A percentile compares a stretch with the other conserved stretches of the same genome.
phyloP scores from a whole-genome alignment of 2,329 filamentous ascomycete genomes.

The Elsinoe necatrix region DNA sequence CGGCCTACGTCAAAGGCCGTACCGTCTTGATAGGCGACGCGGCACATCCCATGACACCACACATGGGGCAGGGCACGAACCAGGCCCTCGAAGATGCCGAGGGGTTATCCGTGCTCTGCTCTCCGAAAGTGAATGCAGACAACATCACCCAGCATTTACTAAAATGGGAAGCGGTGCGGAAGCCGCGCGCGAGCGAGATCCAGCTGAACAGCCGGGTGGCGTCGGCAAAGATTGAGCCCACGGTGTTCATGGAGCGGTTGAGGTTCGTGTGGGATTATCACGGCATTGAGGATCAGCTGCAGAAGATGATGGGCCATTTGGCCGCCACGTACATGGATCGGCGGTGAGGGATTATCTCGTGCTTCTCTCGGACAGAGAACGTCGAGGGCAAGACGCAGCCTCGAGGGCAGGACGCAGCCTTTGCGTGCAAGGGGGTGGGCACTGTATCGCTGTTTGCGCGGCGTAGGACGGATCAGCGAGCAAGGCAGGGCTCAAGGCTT shows the following conservation, averaged over 20 bases:
- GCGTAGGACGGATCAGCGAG: no score
- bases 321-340: slow-evolving; percentile 8
- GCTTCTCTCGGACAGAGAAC: neutral
- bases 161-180: slow-evolving; percentile 8
- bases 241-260: slow-evolving; percentile 12
- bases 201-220: slow-evolving; percentile 2
- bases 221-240: slow-evolving; percentile 2
- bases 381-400: no score
- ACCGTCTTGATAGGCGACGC: slow-evolving; percentile 28
- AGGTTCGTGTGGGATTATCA: slow-evolving; percentile 14
- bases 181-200: slow-evolving; percentile 7
- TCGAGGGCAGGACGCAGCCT: no score
- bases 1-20: slow-evolving; percentile 1
- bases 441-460: no score
- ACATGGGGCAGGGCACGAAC: slow-evolving; percentile 33
- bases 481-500: no score
- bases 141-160: slow-evolving; percentile 7
- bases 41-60: slow-evolving; percentile 31
- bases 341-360: neutral
- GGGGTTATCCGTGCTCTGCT: slow-evolving; percentile 14
- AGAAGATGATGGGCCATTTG: slow-evolving; percentile 9
- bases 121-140: neutral
- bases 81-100: slow-evolving; percentile 35
- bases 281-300: neutral
- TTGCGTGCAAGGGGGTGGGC: no score